Percentiles rank a stretch among this genome's conserved stretches.
Evolutionary conservation across 176 grass and related monocot species (phyloP).

Genomic region (Microstegium vimineum): DNA sequence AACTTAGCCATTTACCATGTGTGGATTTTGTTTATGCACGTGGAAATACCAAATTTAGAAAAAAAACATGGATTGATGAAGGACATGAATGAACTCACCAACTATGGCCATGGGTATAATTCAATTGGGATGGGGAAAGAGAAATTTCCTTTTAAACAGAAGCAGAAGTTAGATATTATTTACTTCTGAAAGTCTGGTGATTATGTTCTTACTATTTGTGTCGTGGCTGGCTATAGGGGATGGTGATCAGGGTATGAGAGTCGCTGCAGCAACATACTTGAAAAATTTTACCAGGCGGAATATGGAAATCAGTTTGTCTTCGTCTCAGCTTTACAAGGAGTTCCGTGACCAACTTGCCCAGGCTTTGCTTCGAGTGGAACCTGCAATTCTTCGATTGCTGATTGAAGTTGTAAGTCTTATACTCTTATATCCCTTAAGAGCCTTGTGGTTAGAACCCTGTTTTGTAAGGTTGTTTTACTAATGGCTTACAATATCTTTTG

Average conservation of each 20-base stretch:
- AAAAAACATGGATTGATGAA: neutral
- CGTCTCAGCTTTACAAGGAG: constrained; percentile 36
- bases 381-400: constrained; percentile 64
- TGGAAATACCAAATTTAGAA: neutral
- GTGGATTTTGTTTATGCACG: neutral
- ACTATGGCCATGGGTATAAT: neutral
- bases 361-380: constrained; percentile 54
- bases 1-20: neutral
- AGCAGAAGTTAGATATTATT: neutral
- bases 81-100: neutral
- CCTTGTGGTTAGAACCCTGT: neutral
- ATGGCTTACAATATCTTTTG: neutral
- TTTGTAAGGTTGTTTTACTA: neutral
- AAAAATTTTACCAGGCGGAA: constrained; percentile 53
- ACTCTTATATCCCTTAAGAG: neutral
- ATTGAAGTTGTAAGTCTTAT: constrained; percentile 65
- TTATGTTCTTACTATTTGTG: neutral
- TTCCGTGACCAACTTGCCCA: constrained; percentile 56
- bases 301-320: constrained; percentile 32
- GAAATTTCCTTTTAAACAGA: neutral
- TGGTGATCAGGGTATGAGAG: constrained; percentile 58
- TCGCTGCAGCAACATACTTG: constrained; percentile 72
- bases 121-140: neutral
- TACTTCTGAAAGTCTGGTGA: neutral
- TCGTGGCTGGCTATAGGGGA: constrained; percentile 38